These are phyloP conservation scores for Fusarium acutatum DNA, from an alignment of 2,329 filamentous ascomycete species.

Conservation along the genomic window DNA sequence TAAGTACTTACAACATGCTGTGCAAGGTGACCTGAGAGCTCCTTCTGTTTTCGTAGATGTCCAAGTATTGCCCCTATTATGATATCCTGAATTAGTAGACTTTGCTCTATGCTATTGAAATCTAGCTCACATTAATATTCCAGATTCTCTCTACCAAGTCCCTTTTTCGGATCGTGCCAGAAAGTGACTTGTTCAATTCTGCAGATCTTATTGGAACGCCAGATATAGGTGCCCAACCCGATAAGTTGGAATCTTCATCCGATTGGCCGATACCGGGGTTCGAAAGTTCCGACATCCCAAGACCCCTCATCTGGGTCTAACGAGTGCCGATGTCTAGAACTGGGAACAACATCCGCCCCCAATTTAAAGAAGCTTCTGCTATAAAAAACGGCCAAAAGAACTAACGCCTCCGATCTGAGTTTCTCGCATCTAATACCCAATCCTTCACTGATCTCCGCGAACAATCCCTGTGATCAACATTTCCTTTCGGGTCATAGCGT, in stretches of 20 bases:
- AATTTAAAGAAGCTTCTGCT: conserved; percentile 7
- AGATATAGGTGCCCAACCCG: conserved; percentile 8
- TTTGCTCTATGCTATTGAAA: background rate
- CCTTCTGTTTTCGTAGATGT: background rate
- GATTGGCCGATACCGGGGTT: conserved; percentile 28
- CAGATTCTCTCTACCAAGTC: background rate
- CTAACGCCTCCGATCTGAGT: conserved; percentile 9
- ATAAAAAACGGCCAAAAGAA: background rate
- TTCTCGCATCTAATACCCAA: conserved; percentile 15
- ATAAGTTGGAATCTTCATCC: conserved; percentile 13
- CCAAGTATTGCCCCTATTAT: background rate
- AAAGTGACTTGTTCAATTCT: background rate
- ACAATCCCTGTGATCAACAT: background rate
- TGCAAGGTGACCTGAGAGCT: background rate
- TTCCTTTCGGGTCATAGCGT: conserved; percentile 14
- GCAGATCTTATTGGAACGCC: background rate
- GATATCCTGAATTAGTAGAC: background rate
- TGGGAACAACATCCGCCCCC: background rate
- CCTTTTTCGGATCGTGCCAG: background rate
- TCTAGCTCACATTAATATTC: background rate
- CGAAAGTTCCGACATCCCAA: background rate
- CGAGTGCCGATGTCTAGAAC: background rate
- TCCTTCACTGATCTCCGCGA: background rate
- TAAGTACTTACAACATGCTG: background rate
- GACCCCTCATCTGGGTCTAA: conserved; percentile 3